phyloP scores from a whole-genome alignment of 163 green algal genomes.

The Scenedesmus sp. region DNA sequence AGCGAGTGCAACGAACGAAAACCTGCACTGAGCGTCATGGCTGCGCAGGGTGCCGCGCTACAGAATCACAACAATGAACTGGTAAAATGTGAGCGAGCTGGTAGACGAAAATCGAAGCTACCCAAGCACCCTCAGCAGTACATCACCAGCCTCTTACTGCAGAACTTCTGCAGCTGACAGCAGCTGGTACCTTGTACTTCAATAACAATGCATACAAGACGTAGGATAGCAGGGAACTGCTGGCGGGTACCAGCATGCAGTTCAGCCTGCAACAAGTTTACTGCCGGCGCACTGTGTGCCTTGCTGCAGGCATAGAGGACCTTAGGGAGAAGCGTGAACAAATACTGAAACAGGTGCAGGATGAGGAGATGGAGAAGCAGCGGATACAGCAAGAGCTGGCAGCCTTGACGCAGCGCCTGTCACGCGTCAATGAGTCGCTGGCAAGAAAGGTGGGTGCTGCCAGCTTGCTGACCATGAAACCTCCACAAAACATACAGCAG shows the following conservation, averaged over 20 bases:
- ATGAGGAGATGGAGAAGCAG: slow-evolving; percentile 86
- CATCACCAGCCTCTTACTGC: not conserved
- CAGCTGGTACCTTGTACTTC: too few species aligned
- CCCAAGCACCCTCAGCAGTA: not conserved
- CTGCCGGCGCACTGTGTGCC: not conserved
- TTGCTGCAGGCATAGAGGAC: slow-evolving; percentile 85
- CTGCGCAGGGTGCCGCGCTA: slow-evolving; percentile 75
- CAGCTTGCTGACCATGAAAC: too few species aligned
- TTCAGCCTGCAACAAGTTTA: not conserved
- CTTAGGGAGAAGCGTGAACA: slow-evolving; percentile 84
- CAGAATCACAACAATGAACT: slow-evolving; percentile 86
- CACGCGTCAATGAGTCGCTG: slow-evolving; percentile 85
- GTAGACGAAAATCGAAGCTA: not conserved
- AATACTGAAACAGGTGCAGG: slow-evolving; percentile 76
- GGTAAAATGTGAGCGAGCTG: slow-evolving; percentile 74
- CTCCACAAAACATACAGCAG: too few species aligned
- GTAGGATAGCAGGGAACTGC: not conserved
- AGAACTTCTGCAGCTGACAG: not conserved
- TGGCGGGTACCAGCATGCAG: not conserved
- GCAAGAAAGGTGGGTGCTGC: slow-evolving; percentile 75
- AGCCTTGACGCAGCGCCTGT: slow-evolving; percentile 81
- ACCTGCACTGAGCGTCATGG: slow-evolving; percentile 57
- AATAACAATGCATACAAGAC: not conserved
- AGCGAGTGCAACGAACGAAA: not conserved
- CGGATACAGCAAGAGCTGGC: slow-evolving; percentile 66